Evolutionary conservation across 1,139 yeast genomes (phyloP), one percentile per base, ranked within the genome.

Genomic region (Geotrichum fermentans): DNA sequence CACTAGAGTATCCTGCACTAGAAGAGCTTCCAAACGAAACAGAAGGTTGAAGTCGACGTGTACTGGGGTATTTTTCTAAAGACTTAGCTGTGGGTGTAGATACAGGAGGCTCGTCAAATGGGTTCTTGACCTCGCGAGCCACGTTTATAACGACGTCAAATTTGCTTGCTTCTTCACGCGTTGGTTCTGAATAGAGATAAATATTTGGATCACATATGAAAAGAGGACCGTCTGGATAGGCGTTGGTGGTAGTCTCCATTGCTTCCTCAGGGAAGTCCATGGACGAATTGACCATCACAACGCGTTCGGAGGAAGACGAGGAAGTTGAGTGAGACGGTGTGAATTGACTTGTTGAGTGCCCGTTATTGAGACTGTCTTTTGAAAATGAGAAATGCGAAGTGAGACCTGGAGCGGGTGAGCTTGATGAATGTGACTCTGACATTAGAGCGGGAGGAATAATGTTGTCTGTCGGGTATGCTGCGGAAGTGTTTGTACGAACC

Each of bases 91-190:
- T 10, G 28, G 28, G 6, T 24, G 28, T 24, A 3, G 39, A 20
- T 20, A 11, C 16, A 20, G 26, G 13, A 4, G 39, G 16, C 2
- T 22, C 37, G 20, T 34, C 45, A 34, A 66, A 64, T 13, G 73
- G 72, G 43, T 65, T 64, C 30, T 49, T 66, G 45, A 90, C 79
- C 61, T 90, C 97, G 58, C 77, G 78, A 10, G 97, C 97, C 30
- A 89, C 97, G 61, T 90, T 90, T 26, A 90, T 79, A 10, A 90
- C 82, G 35, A 89, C 74, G 61, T 88, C 95, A 62, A 73, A 90
- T 22, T 74, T 64, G 42, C 72, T 63, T 10, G 86, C 71, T 57
- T 82, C 79, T 2, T 75, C 69, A 7, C 70, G 51, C 0, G 71
- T 66, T 0, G 86, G 87, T 59, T 80, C 86, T 1, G 85, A 77